Evolutionary conservation across 139 green algal species (phyloP).

Genomic region (Parachlorella kessleri): DNA sequence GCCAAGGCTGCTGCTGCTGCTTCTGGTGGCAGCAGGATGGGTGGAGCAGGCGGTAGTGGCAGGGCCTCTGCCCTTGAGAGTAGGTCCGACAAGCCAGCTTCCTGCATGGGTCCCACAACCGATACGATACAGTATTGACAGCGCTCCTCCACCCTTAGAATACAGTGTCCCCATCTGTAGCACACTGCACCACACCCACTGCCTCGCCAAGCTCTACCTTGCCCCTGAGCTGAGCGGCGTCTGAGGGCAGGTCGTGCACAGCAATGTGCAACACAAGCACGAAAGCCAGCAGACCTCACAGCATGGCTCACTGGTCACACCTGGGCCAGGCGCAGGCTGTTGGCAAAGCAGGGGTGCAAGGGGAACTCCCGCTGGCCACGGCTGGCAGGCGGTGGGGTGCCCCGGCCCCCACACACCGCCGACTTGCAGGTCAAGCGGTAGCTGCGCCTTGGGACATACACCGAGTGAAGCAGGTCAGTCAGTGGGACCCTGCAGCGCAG

Average conservation of each 20-base stretch:
- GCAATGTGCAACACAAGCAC: too few species aligned
- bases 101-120: too few species aligned
- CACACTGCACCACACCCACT: too few species aligned
- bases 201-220: too few species aligned
- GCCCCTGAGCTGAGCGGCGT: too few species aligned
- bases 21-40: background rate
- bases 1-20: slow-evolving; percentile 2
- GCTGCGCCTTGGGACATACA: background rate
- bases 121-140: too few species aligned
- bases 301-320: too few species aligned
- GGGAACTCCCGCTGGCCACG: slow-evolving; percentile 16
- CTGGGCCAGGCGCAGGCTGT: slow-evolving; percentile 38
- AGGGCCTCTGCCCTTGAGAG: slow-evolving; percentile 1
- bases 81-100: slow-evolving; percentile 12
- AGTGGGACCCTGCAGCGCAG: slow-evolving; percentile 39
- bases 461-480: slow-evolving; percentile 27
- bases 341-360: slow-evolving; percentile 53
- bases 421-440: slow-evolving; percentile 33
- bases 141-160: too few species aligned
- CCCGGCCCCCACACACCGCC: slow-evolving; percentile 9
- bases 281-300: too few species aligned
- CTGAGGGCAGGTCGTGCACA: too few species aligned
- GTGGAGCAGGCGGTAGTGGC: background rate
- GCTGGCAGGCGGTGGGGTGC: slow-evolving; percentile 4
- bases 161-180: too few species aligned